Evolutionary conservation across 2,329 filamentous ascomycete genomes (phyloP).

Genomic region (Polychaeton citri): DNA sequence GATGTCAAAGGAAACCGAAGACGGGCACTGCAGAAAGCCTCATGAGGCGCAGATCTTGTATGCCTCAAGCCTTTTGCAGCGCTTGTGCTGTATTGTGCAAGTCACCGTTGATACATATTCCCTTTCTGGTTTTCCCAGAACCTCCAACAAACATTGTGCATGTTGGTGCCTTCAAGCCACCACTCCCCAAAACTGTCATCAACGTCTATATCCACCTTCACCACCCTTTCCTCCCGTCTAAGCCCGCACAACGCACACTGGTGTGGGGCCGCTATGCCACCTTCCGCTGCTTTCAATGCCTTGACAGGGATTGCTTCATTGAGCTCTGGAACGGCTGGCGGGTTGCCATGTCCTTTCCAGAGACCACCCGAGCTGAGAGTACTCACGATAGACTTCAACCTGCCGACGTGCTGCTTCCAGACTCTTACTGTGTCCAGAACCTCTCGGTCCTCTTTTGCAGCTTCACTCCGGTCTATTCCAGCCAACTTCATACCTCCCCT

Average conservation of each 20-base stretch:
- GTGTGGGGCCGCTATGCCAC: conserved; percentile 60
- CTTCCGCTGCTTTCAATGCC: conserved; percentile 45
- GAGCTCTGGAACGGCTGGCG: conserved; percentile 51
- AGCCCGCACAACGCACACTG: conserved; percentile 77
- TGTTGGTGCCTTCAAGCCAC: conserved; percentile 62
- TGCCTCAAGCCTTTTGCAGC: too few species aligned
- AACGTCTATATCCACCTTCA: conserved; percentile 60
- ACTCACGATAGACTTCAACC: conserved; percentile 59
- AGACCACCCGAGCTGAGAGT: conserved; percentile 44
- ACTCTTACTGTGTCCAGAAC: conserved; percentile 59
- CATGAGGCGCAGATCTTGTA: too few species aligned
- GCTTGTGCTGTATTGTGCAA: too few species aligned
- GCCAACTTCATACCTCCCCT: conserved; percentile 79
- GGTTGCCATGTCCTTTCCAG: conserved; percentile 14
- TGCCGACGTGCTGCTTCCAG: conserved; percentile 65
- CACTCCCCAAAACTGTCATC: conserved; percentile 93
- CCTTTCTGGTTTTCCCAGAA: conserved; percentile 49
- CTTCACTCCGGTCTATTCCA: conserved; percentile 70
- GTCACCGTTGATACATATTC: not conserved
- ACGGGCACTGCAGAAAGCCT: not conserved
- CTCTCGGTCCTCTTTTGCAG: conserved; percentile 73
- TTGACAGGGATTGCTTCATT: conserved; percentile 55
- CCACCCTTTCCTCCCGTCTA: conserved; percentile 71
- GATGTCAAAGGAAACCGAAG: conserved; percentile 76
- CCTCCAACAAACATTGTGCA: conserved; percentile 51